Evolutionary conservation across 2,329 filamentous ascomycete species (phyloP), one percentile per base, ranked within the genome.

Genomic region (Penicillium janthinellum): DNA sequence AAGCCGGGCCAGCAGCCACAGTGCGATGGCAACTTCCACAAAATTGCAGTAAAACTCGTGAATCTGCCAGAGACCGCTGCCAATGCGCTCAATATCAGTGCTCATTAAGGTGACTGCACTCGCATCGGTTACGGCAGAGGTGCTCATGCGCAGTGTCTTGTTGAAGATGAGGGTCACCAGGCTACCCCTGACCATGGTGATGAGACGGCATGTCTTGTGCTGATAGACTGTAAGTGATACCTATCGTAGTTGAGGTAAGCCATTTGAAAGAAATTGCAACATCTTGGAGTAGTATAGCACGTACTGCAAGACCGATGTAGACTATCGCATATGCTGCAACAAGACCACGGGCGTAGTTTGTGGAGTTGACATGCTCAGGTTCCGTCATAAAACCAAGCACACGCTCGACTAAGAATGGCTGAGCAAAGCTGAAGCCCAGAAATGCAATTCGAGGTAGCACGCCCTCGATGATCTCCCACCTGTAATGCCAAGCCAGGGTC

Each of bases 31-130:
- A 22, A 66, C 56, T 35, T 67, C 60, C 1, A 45, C 54, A 3
- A 61, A 41, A 41, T 49, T 60, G 11, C 45, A 54, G 20, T 63
- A 70, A 5, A 58, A 20, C 38, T 70, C 67, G 44, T 69, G 67
- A 14, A 69, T 56, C 3, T 64, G 51, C 34, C 50, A n/a, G 35
- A 63, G n/a, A 48, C 57, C 56, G 28, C 34, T 39, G 11, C 57
- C 60, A 22, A 70, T 69, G 11, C 65, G 62, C 38, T 80, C 79
- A 5, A 83, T 74, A 54, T 82, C 80, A 0, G 78, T 76, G 15
- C 75, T 79, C 79, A 83, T 83, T 7, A 82, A 69, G 0, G 79
- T 82, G 4, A 79, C 64, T 1, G 80, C 73, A 0, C 75, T 74
- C 0, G 73, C 71, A 22, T 79, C 77, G 15, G 77, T 73, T 25